Conservation (phyloP, 257 asterid genomes). For the Nicotiana knightiana region DNA sequence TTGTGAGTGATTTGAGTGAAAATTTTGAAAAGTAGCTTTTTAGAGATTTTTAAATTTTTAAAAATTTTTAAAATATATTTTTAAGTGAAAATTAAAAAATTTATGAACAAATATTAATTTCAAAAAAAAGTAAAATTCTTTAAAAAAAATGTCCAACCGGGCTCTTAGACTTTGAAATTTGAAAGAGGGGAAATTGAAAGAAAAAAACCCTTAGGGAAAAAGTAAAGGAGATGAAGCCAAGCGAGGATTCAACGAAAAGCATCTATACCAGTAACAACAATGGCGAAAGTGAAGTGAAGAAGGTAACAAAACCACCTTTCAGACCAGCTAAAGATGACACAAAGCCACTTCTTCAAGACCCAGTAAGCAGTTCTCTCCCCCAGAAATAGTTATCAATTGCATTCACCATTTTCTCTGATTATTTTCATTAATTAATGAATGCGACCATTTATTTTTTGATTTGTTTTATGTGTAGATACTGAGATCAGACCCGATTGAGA, state of each 20-base stretch:
- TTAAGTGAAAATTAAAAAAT: no score
- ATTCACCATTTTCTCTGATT: neutral
- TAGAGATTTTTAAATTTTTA: no score
- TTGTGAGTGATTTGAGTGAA: no score
- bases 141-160: no score
- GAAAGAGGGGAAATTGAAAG: no score
- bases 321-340: conserved; percentile 72
- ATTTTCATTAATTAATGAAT: neutral
- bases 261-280: neutral
- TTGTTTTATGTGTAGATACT: conserved; percentile 33
- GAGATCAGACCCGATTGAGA: conserved; percentile 87
- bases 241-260: conserved; percentile 22
- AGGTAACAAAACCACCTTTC: conserved; percentile 49
- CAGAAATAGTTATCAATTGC: neutral
- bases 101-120: no score
- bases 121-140: no score
- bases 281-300: conserved; percentile 18
- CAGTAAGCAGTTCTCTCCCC: conserved; percentile 29
- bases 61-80: no score
- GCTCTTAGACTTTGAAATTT: no score
- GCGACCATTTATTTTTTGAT: neutral
- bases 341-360: conserved; percentile 73
- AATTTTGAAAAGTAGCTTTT: no score
- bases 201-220: no score
- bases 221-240: conserved; percentile 17